These are phyloP conservation scores for Lotus japonicus DNA, from an alignment of 306 rosid genomes.

Conservation along the genomic window DNA sequence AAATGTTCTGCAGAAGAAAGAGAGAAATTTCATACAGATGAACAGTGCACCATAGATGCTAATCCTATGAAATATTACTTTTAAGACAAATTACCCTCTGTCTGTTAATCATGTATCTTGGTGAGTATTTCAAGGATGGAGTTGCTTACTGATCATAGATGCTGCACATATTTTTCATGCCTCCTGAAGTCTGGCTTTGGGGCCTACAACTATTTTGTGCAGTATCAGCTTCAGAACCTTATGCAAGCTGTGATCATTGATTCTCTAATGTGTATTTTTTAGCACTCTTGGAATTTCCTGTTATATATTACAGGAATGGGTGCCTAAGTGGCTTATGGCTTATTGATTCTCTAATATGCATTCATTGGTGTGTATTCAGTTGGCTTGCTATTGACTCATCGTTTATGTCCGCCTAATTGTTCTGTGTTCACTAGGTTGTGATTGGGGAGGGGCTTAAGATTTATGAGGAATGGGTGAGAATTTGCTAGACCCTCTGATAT, in stretches of 20 bases:
- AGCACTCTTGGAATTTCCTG: not conserved
- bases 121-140: constrained; percentile 10
- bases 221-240: constrained; percentile 2
- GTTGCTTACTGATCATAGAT: not conserved
- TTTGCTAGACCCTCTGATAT: too few relatives aligned
- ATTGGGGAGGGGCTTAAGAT: too few relatives aligned
- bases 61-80: not conserved
- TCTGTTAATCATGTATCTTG: constrained; percentile 2
- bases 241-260: not conserved
- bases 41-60: constrained; percentile 39
- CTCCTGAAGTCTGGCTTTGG: constrained; percentile 1
- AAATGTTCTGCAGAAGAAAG: constrained; percentile 49
- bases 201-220: constrained; percentile 8
- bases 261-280: constrained; percentile 7
- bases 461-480: too few relatives aligned
- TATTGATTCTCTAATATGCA: too few relatives aligned
- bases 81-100: constrained; percentile 4
- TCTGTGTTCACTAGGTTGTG: too few relatives aligned
- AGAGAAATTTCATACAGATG: constrained; percentile 49
- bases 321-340: constrained; percentile 95
- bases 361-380: too few relatives aligned
- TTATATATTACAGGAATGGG: constrained; percentile 80
- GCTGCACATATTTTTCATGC: not conserved
- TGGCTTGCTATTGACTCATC: too few relatives aligned
- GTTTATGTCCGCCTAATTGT: too few relatives aligned